These are phyloP conservation scores for Carpinus fangiana DNA, from an alignment of 306 rosid genomes.

Conservation along the genomic window DNA sequence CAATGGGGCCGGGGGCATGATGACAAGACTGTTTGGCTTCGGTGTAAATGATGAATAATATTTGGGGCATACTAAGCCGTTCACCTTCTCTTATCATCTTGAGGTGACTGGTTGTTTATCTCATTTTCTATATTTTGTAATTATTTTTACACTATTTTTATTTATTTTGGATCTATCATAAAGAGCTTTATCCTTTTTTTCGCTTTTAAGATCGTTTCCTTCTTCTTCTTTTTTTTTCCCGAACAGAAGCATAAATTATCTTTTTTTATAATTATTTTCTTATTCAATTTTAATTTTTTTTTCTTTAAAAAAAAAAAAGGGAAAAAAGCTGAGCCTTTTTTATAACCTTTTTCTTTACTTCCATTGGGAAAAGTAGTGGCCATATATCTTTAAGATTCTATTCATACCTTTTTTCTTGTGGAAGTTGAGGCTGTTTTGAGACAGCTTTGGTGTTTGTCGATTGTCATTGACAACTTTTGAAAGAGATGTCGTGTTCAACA, in stretches of 20 bases:
- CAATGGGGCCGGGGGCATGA: not conserved
- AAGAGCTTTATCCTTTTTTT: too few relatives aligned
- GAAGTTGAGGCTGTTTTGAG: not conserved
- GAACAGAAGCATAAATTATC: too few relatives aligned
- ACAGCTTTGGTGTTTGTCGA: not conserved
- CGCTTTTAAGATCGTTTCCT: too few relatives aligned
- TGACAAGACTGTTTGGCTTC: not conserved
- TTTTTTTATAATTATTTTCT: too few relatives aligned
- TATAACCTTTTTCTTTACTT: not conserved
- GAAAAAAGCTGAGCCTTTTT: not conserved
- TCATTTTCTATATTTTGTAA: too few relatives aligned
- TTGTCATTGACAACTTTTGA: not conserved
- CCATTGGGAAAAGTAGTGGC: not conserved
- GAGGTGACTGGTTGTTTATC: too few relatives aligned
- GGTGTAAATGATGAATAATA: not conserved
- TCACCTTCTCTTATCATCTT: too few relatives aligned
- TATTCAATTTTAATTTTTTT: too few relatives aligned
- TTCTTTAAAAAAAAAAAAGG: too few relatives aligned
- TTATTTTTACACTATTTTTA: too few relatives aligned
- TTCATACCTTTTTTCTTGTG: not conserved
- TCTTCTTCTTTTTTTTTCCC: too few relatives aligned
- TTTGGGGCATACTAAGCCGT: not conserved
- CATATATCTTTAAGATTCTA: conserved; percentile 1
- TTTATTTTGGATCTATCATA: too few relatives aligned
- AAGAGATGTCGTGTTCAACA: not conserved